Evolutionary conservation across 257 asterid genomes (phyloP).

Genomic region (Solanum ahanhuiri): DNA sequence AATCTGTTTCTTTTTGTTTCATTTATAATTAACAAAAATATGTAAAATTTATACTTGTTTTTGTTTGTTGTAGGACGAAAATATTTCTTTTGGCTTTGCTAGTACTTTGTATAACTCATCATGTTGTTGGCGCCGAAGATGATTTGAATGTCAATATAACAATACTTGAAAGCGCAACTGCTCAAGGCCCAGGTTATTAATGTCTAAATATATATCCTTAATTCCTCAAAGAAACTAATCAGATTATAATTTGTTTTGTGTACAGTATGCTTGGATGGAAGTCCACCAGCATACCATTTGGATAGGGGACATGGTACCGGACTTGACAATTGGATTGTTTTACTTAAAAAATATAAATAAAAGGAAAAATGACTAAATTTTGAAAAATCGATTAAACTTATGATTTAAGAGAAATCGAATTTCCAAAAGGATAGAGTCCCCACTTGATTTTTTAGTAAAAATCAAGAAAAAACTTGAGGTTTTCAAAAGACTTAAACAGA

Average conservation of each 20-base stretch:
- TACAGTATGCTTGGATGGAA: too few relatives aligned
- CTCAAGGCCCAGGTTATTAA: not conserved
- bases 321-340: not conserved
- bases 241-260: too few relatives aligned
- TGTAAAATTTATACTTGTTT: not conserved
- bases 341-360: too few relatives aligned
- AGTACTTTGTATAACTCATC: not conserved
- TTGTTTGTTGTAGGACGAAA: not conserved
- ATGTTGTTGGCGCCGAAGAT: too few relatives aligned
- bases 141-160: not conserved
- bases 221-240: not conserved
- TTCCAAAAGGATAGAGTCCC: too few relatives aligned
- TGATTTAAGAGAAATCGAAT: too few relatives aligned
- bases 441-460: too few relatives aligned
- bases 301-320: not conserved
- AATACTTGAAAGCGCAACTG: not conserved
- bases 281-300: too few relatives aligned
- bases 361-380: too few relatives aligned
- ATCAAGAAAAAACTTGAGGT: too few relatives aligned
- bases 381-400: too few relatives aligned
- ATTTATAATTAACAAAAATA: not conserved
- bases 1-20: not conserved
- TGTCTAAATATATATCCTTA: not conserved
- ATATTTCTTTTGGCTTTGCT: not conserved
- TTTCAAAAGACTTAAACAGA: too few relatives aligned